Percentiles rank a stretch among this genome's conserved stretches.
Conservation (phyloP, 768 basidiomycete genomes). For the Collybia sordida region DNA sequence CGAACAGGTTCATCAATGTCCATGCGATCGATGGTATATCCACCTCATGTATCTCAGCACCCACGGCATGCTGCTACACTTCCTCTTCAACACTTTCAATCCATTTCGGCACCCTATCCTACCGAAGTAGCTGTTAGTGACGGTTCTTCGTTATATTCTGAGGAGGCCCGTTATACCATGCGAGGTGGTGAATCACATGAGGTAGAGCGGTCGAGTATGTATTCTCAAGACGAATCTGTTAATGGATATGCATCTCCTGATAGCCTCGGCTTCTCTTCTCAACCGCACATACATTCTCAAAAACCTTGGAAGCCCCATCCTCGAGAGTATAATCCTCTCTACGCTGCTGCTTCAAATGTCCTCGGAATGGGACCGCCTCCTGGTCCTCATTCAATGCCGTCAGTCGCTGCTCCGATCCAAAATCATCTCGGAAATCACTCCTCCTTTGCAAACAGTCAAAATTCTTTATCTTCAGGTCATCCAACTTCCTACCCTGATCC, state of each 20-base stretch:
- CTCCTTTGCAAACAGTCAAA: slow-evolving; percentile 17
- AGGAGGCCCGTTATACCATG: slow-evolving; percentile 27
- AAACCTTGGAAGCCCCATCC: slow-evolving; percentile 27
- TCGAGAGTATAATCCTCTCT: slow-evolving; percentile 56
- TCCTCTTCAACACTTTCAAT: slow-evolving; percentile 21
- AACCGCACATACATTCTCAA: slow-evolving; percentile 13
- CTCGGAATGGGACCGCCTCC: slow-evolving; percentile 75
- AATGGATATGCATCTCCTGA: slow-evolving; percentile 25
- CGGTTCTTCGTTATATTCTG: slow-evolving; percentile 27
- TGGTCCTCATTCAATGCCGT: slow-evolving; percentile 22
- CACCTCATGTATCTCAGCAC: slow-evolving; percentile 22
- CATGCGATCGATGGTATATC: slow-evolving; percentile 30
- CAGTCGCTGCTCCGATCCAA: slow-evolving; percentile 18
- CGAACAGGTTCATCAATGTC: slow-evolving; percentile 63
- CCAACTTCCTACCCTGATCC: slow-evolving; percentile 28
- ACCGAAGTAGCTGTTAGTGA: slow-evolving; percentile 14
- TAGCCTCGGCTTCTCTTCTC: slow-evolving; percentile 24
- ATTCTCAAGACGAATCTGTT: slow-evolving; percentile 37
- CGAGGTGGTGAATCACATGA: slow-evolving; percentile 31
- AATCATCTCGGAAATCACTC: slow-evolving; percentile 20
- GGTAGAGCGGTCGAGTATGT: slow-evolving; percentile 32
- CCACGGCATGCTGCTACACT: slow-evolving; percentile 44
- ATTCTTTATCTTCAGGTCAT: slow-evolving; percentile 27
- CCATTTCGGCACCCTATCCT: slow-evolving; percentile 5
- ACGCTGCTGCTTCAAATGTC: slow-evolving; percentile 78